Percentiles rank a stretch among this genome's conserved stretches.
Conservation (phyloP, 2,329 filamentous ascomycete species). For the Teratosphaeria gauchensis region DNA sequence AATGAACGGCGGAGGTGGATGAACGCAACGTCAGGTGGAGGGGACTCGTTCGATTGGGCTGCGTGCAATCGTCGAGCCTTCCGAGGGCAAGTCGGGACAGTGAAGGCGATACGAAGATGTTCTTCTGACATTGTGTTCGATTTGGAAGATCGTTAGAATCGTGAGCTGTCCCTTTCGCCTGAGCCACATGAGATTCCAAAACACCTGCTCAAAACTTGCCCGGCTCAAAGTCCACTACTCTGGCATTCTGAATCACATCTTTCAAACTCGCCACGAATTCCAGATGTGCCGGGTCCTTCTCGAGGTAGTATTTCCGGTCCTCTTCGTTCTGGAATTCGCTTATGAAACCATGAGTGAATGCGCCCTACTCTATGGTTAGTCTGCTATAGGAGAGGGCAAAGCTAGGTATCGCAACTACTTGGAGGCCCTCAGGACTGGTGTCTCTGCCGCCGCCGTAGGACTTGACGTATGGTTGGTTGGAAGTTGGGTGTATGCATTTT, state of each 20-base stretch:
- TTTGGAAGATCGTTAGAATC: too few relatives aligned
- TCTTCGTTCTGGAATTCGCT: slow-evolving; percentile 53
- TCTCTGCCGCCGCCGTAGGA: slow-evolving; percentile 50
- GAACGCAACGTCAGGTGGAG: too few relatives aligned
- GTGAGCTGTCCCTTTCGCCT: too few relatives aligned
- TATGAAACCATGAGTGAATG: slow-evolving; percentile 60
- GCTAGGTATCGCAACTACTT: slow-evolving; percentile 37
- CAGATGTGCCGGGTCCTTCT: slow-evolving; percentile 54
- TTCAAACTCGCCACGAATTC: slow-evolving; percentile 47
- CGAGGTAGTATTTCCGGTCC: slow-evolving; percentile 60
- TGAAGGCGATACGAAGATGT: too few relatives aligned
- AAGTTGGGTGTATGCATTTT: slow-evolving; percentile 50
- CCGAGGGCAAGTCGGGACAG: too few relatives aligned
- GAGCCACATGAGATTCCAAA: not conserved
- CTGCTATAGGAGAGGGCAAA: not conserved
- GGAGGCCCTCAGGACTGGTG: slow-evolving; percentile 51
- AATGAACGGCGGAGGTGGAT: too few relatives aligned
- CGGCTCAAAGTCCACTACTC: slow-evolving; percentile 50
- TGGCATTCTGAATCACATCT: slow-evolving; percentile 42
- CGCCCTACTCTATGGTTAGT: slow-evolving; percentile 32
- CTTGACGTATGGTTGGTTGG: slow-evolving; percentile 51
- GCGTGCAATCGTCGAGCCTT: too few relatives aligned
- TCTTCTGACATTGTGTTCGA: too few relatives aligned
- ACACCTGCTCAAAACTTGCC: slow-evolving; percentile 22
- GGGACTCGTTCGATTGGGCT: too few relatives aligned